Evolutionary conservation across 2,329 filamentous ascomycete species (phyloP).

Genomic region (Pyrenophora teres): DNA sequence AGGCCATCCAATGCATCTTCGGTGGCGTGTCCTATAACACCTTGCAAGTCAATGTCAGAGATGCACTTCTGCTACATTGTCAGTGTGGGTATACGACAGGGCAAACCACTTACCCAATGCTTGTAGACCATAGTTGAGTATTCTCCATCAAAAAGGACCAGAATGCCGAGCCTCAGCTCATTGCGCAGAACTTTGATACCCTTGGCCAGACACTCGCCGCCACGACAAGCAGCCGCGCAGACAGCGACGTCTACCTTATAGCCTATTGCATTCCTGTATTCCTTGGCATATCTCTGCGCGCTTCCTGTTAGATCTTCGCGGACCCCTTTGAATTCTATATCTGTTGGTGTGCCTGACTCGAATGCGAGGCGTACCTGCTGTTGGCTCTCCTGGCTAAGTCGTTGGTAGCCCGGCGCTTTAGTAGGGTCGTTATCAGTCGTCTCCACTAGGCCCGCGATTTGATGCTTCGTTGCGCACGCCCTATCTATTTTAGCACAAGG

Average conservation of each 20-base stretch:
- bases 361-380: conserved; percentile 74
- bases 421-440: conserved; percentile 62
- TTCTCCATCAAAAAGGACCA: conserved; percentile 32
- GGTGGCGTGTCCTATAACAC: conserved; percentile 61
- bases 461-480: conserved; percentile 82
- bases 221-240: conserved; percentile 67
- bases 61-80: conserved; percentile 64
- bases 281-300: conserved; percentile 3
- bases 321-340: conserved; percentile 75
- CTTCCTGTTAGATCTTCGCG: conserved; percentile 60
- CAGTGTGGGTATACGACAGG: background rate
- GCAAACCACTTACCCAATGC: conserved; percentile 65
- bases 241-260: conserved; percentile 25
- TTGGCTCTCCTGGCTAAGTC: conserved; percentile 69
- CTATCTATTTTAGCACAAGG: conserved; percentile 51
- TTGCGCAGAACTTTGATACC: conserved; percentile 77
- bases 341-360: conserved; percentile 73
- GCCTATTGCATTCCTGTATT: conserved; percentile 17
- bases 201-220: conserved; percentile 70
- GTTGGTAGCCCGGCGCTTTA: conserved; percentile 76
- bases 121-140: conserved; percentile 72
- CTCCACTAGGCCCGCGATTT: conserved; percentile 67
- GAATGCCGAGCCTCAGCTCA: conserved; percentile 72
- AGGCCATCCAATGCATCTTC: conserved; percentile 72
- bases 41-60: conserved; percentile 70